Evolutionary conservation across 2,329 filamentous ascomycete genomes (phyloP), one percentile per base, ranked within the genome.

Genomic region (Drechslerella dactyloides): DNA sequence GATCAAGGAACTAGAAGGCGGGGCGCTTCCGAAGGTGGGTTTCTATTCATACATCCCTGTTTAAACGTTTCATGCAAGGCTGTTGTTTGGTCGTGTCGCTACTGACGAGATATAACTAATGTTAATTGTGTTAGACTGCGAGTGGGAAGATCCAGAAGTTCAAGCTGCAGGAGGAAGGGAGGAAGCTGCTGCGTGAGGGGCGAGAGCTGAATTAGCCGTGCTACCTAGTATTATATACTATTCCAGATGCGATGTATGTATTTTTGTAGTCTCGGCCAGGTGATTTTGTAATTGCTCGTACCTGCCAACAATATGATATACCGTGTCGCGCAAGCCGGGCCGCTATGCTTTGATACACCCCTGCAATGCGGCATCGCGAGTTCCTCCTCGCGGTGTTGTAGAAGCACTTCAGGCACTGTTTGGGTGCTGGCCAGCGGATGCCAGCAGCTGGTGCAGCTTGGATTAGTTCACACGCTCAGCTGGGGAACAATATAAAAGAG

Each of bases 81-180:
- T n/a, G n/a, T n/a, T n/a, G n/a, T n/a, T n/a, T n/a, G n/a, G n/a
- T n/a, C n/a, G n/a, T n/a, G n/a, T n/a, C n/a, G n/a, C n/a, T n/a
- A n/a, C n/a, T n/a, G n/a, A n/a, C n/a, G n/a, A n/a, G n/a, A n/a
- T n/a, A n/a, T n/a, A n/a, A n/a, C n/a, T n/a, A n/a, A n/a, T n/a
- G n/a, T n/a, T n/a, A n/a, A n/a, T n/a, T n/a, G n/a, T n/a, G n/a
- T n/a, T 56, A 96, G 84, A 99, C 94, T 37, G 90, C 92, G 4
- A 96, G 91, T 79, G 93, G 93, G 23, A 99, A 99, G 85, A 93
- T 97, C 63, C 91, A 96, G 81, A 97, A 97, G 40, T 73, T 68
- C 27, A 73, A 73, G 46, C 33, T 73, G 10, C 52, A 51, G 27
- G 69, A 73, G 11, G 69, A 73, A 42, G 69, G 69, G 11, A 68